Conservation (phyloP, 805 yeast genomes). For the Ogataea pignaliae region DNA sequence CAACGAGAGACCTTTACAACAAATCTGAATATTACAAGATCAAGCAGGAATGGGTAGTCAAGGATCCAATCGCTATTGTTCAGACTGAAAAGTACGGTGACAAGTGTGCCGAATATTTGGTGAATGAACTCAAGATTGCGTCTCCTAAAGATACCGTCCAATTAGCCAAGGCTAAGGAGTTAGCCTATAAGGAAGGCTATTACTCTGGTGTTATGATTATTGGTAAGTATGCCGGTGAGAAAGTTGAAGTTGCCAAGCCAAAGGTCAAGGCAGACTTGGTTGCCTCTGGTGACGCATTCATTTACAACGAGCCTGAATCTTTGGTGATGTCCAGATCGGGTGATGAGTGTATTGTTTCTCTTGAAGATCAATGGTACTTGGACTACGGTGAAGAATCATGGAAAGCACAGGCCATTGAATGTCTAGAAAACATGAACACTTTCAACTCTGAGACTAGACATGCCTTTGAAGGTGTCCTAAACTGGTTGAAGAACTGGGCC, state of each 20-base stretch:
- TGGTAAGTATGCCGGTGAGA: slow-evolving; percentile 84
- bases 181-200: slow-evolving; percentile 94
- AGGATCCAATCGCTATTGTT: slow-evolving; percentile 70
- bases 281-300: slow-evolving; percentile 74
- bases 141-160: slow-evolving; percentile 89
- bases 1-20: slow-evolving; percentile 75
- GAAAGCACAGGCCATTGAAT: slow-evolving; percentile 77
- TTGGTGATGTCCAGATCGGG: slow-evolving; percentile 91
- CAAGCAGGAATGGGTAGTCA: slow-evolving; percentile 78
- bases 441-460: slow-evolving; percentile 80
- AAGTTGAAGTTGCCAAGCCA: slow-evolving; percentile 87
- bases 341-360: slow-evolving; percentile 92
- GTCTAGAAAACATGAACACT: slow-evolving; percentile 71
- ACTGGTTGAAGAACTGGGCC: slow-evolving; percentile 98
- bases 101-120: slow-evolving; percentile 76
- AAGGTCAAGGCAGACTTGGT: slow-evolving; percentile 80
- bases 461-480: slow-evolving; percentile 90
- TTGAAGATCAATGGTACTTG: slow-evolving; percentile 97
- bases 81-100: slow-evolving; percentile 85
- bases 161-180: slow-evolving; percentile 88
- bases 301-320: slow-evolving; percentile 92
- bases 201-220: slow-evolving; percentile 79
- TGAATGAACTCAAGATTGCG: slow-evolving; percentile 83
- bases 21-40: slow-evolving; percentile 89
- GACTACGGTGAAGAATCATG: slow-evolving; percentile 95